Percentiles rank a stretch among this genome's conserved stretches.
phyloP scores from a whole-genome alignment of 495 filamentous ascomycete species.

The Aspergillus conjunctus region DNA sequence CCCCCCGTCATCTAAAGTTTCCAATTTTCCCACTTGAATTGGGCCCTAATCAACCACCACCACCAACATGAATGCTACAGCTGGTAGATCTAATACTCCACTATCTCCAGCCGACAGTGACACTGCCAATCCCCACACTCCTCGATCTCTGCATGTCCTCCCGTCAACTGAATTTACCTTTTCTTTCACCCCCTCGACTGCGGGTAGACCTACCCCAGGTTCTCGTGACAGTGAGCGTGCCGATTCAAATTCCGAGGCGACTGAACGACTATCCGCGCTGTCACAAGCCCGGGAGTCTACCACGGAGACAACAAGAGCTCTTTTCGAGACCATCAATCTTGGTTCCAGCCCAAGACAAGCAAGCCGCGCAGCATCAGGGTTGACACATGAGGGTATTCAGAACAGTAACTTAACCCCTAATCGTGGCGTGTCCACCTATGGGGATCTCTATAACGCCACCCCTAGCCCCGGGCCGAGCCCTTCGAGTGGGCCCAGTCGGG shows the following conservation, averaged over 20 bases:
- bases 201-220: background rate
- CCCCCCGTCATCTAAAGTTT: background rate
- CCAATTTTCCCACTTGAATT: background rate
- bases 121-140: background rate
- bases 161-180: conserved; percentile 4
- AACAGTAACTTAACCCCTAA: background rate
- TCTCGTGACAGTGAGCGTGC: background rate
- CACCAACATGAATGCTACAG: background rate
- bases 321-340: conserved; percentile 3
- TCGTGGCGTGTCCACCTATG: conserved; percentile 12
- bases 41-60: background rate
- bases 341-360: background rate
- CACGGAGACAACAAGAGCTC: background rate
- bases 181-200: conserved; percentile 1
- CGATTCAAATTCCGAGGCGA: background rate
- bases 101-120: background rate
- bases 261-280: background rate
- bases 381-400: background rate
- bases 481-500: background rate
- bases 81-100: background rate
- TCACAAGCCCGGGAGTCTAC: background rate
- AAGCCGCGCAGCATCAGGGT: background rate
- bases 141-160: background rate
- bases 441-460: conserved; percentile 12
- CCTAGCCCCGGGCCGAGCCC: conserved; percentile 1